These are phyloP conservation scores for Pseudogymnoascus destructans DNA, from an alignment of 2,329 filamentous ascomycete genomes.

Conservation along the genomic window DNA sequence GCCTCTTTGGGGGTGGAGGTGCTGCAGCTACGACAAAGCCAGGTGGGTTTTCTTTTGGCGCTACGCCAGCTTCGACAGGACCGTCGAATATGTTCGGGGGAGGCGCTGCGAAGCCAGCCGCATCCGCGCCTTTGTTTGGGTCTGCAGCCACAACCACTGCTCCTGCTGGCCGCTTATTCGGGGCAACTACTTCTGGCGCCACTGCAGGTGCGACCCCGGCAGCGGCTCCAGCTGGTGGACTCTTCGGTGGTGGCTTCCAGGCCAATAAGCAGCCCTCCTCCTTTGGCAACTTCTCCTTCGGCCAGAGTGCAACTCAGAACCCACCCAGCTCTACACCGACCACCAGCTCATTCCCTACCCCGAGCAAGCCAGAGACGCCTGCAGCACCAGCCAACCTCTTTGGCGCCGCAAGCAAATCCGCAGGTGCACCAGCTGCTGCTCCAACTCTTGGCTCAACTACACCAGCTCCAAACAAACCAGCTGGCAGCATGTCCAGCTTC, in stretches of 20 bases:
- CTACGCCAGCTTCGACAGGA: slow-evolving; percentile 11
- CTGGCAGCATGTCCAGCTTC: slow-evolving; percentile 3
- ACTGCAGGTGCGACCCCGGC: slow-evolving; percentile 9
- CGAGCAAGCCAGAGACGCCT: neutral
- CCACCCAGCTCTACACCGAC: neutral
- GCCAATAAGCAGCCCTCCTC: slow-evolving; percentile 12
- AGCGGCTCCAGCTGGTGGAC: slow-evolving; percentile 21
- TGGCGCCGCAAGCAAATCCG: slow-evolving; percentile 3
- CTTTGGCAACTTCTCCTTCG: slow-evolving; percentile 6
- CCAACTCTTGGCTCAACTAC: slow-evolving; percentile 17
- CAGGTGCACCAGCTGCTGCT: slow-evolving; percentile 11
- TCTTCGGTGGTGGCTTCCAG: slow-evolving; percentile 22
- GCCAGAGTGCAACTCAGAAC: neutral
- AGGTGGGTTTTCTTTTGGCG: slow-evolving; percentile 3
- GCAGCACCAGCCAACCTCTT: neutral
- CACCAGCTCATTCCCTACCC: neutral
- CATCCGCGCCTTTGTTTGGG: slow-evolving; percentile 19
- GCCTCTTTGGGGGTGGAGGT: slow-evolving; percentile 12
- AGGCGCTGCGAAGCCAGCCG: neutral
- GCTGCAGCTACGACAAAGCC: neutral
- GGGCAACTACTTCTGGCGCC: slow-evolving; percentile 6
- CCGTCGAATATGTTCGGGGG: slow-evolving; percentile 10
- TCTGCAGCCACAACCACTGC: slow-evolving; percentile 21
- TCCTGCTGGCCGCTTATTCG: slow-evolving; percentile 19
- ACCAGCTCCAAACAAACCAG: slow-evolving; percentile 17